Percentiles rank a stretch among this genome's conserved stretches.
Evolutionary conservation across 257 asterid species (phyloP).

Genomic region (Solanum sitiens): DNA sequence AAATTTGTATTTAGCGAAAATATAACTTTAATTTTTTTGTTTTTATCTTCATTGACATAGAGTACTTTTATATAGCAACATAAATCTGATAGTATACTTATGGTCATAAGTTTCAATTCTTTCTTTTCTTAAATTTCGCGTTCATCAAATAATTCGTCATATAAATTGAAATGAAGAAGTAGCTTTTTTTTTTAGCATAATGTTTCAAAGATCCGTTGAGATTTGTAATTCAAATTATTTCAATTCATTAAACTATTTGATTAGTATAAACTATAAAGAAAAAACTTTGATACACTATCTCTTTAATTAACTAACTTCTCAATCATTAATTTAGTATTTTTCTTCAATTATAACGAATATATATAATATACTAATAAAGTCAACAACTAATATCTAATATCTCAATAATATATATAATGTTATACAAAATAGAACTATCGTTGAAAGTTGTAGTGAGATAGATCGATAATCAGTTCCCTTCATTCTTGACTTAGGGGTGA

Average conservation of each 20-base stretch:
- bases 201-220: background rate
- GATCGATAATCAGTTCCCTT: background rate
- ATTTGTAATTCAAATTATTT: background rate
- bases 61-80: background rate
- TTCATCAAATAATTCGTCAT: background rate
- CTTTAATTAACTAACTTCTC: background rate
- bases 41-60: background rate
- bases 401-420: background rate
- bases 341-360: background rate
- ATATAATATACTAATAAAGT: background rate
- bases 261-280: background rate
- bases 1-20: background rate
- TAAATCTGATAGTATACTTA: background rate
- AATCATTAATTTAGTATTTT: background rate
- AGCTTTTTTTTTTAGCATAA: background rate
- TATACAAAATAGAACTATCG: background rate
- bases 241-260: background rate
- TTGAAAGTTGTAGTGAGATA: background rate
- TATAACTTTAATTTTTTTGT: background rate
- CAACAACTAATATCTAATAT: background rate
- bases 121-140: background rate
- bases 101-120: background rate
- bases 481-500: background rate
- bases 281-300: background rate
- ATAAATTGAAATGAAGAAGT: background rate